phyloP scores from a whole-genome alignment of 192 early-diverging fungal species.

The Lunasporangiospora selenospora region DNA sequence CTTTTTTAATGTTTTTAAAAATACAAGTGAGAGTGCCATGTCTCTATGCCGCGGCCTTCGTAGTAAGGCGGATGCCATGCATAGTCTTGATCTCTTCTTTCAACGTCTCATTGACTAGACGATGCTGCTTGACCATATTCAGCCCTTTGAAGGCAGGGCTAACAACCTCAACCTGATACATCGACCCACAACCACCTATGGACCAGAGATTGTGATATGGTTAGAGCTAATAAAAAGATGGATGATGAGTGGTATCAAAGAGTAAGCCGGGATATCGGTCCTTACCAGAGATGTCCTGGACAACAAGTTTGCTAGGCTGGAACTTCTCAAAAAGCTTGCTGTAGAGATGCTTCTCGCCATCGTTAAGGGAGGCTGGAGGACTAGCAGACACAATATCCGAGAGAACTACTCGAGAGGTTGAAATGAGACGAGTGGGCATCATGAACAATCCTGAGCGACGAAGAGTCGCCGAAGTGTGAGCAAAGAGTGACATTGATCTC shows the following conservation, averaged over 20 bases:
- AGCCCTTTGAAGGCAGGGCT: constrained; percentile 79
- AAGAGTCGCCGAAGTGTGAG: no score
- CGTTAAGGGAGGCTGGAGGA: constrained; percentile 44
- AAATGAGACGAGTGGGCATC: no score
- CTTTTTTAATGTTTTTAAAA: no score
- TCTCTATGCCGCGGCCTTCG: constrained; percentile 16
- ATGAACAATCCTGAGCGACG: no score
- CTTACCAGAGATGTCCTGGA: constrained; percentile 85
- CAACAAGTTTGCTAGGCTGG: constrained; percentile 70
- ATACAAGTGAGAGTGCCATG: no score
- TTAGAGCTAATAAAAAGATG: neutral
- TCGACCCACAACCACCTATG: constrained; percentile 93
- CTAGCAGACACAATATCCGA: constrained; percentile 27
- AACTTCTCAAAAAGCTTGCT: constrained; percentile 76
- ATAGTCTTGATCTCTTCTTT: constrained; percentile 92
- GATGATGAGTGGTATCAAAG: neutral
- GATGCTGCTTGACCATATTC: constrained; percentile 87
- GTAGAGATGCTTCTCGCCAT: constrained; percentile 79
- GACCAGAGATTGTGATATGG: neutral
- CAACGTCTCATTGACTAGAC: constrained; percentile 85
- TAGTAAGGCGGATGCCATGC: constrained; percentile 81
- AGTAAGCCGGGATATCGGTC: neutral
- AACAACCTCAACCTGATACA: constrained; percentile 93
- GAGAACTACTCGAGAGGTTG: no score
- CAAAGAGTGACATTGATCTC: no score